phyloP scores from a whole-genome alignment of 2,329 filamentous ascomycete genomes.

The Aspergillus sp. region DNA sequence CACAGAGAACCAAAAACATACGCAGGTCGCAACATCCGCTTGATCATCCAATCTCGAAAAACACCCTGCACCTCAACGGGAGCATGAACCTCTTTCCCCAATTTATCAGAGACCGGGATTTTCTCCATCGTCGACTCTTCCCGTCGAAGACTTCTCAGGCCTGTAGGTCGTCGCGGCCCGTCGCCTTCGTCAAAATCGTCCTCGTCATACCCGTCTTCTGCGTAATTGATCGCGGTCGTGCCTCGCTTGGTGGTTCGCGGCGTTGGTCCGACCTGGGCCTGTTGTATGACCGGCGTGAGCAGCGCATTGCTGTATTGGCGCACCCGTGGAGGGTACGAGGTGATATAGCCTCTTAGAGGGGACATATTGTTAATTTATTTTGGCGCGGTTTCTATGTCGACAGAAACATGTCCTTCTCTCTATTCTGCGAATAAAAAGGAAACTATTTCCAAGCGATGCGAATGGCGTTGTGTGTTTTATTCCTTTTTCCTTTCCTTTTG shows the following conservation, averaged over 20 bases:
- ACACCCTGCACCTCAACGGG: conserved; percentile 83
- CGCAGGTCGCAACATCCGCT: conserved; percentile 46
- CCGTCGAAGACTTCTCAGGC: conserved; percentile 70
- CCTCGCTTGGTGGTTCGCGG: conserved; percentile 93
- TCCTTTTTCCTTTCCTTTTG: neutral
- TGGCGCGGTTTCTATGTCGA: conserved; percentile 16
- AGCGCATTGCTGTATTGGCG: conserved; percentile 88
- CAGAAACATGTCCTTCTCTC: conserved; percentile 29
- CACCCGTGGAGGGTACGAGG: conserved; percentile 82
- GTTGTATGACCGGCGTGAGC: conserved; percentile 72
- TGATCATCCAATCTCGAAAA: conserved; percentile 93
- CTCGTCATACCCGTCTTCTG: conserved; percentile 87
- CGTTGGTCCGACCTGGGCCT: conserved; percentile 56
- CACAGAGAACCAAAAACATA: conserved; percentile 21
- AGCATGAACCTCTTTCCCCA: conserved; percentile 70
- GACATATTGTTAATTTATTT: conserved; percentile 34
- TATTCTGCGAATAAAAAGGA: neutral
- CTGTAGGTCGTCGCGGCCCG: conserved; percentile 59
- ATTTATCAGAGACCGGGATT: conserved; percentile 61
- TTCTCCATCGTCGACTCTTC: conserved; percentile 61
- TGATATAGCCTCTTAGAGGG: conserved; percentile 77
- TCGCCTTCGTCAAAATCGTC: conserved; percentile 57
- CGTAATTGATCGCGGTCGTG: conserved; percentile 94
- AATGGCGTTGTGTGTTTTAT: neutral
- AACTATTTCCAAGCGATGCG: neutral